Evolutionary conservation across 768 basidiomycete genomes (phyloP).

Genomic region (Suillus brevipes): DNA sequence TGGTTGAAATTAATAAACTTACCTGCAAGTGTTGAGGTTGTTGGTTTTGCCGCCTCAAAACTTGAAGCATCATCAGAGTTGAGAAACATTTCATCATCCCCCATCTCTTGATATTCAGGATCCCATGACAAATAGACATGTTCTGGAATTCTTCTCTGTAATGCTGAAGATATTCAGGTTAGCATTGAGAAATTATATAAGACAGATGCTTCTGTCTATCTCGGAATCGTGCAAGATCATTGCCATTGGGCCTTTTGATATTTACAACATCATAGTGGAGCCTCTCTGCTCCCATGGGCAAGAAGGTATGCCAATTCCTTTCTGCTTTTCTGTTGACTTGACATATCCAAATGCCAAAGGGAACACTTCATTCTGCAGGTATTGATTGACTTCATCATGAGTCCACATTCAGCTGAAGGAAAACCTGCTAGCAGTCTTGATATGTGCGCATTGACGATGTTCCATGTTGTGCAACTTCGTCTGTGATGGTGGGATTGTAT

Average conservation of each 20-base stretch:
- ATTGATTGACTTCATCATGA: background rate
- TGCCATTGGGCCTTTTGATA: background rate
- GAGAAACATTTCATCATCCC: background rate
- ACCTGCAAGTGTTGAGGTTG: background rate
- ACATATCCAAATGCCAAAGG: background rate
- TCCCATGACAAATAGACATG: slow-evolving; percentile 7
- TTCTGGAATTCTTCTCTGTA: background rate
- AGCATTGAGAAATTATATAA: background rate
- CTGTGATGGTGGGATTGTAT: background rate
- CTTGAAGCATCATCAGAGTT: background rate
- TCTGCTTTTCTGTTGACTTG: background rate
- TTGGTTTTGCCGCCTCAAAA: background rate
- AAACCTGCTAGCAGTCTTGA: background rate
- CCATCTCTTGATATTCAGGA: background rate
- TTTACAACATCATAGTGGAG: background rate
- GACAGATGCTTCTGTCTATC: background rate
- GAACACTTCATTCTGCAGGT: background rate
- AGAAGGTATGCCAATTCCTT: background rate
- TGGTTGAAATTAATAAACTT: background rate
- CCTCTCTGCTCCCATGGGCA: slow-evolving; percentile 8
- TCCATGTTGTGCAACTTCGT: background rate
- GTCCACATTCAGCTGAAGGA: background rate
- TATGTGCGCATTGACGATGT: background rate
- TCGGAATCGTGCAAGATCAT: slow-evolving; percentile 2
- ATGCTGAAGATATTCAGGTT: background rate